Base-by-base conservation (phyloP, 1,284 basidiomycete species). In the Ganoderma sinense region DNA sequence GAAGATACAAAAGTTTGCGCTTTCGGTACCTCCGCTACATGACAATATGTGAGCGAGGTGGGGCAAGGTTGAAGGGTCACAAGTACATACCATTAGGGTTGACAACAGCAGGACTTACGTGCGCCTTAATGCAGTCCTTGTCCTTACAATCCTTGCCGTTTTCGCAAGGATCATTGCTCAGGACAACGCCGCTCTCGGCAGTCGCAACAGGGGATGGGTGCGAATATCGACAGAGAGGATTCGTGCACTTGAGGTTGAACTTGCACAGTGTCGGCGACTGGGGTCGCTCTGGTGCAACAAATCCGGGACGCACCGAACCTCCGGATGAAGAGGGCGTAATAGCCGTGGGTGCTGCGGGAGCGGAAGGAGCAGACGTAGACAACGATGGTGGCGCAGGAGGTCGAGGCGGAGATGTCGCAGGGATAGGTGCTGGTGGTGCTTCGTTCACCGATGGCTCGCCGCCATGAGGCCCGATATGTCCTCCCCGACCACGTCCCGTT, bases 161-260 rank as follows among this genome's bases (percentile, higher is more conserved):
- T 75, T 94, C 92, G 79, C 96, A 98, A 26, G 94, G 86, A 72
- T 97, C 97, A 71, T 94, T 96, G 75, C 93, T 96, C 69, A 98
- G 84, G 2, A 98, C 97, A 74, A 98, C 88, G n/a, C 96, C 97
- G 78, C 93, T 95, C 82, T 97, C 95, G 16, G 90, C 84, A 36
- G 96, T 97, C 2, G 97, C 96, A 0, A 95, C 94, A 18, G 97
- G 96, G 6, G 94, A 95, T 4, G 97, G 95, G 80, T 98, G 97
- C 13, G 94, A 94, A 81, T 90, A 98, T 23, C 91, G 87, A 80
- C 97, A 98, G 64, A 91, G 85, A 0, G 93, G 86, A 80, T 97
- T 97, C 64, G 91, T 93, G 81, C 97, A 98, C 74, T 96, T 97
- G 29, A 92, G 86, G 7, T 88, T 90, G 75, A 93, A 98, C 82